Evolutionary conservation across 2,329 filamentous ascomycete species (phyloP), one percentile per base, ranked within the genome.

Genomic region (Fusarium vanettenii): DNA sequence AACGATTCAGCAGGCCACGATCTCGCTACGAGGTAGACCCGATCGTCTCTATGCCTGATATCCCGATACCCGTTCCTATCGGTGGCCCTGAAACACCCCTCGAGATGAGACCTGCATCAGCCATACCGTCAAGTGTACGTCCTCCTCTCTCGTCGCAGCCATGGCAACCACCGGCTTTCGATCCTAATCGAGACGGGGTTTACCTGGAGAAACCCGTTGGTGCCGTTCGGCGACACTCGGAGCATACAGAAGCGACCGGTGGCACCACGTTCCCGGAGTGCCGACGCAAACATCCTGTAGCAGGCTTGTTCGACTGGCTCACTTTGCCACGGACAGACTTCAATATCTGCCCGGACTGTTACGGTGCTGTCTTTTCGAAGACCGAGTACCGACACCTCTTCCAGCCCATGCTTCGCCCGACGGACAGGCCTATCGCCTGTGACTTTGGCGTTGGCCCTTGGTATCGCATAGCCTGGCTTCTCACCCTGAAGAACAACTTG

Each of bases 341-440:
- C 76, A 91, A 94, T 72, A 92, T 98, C 55, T 98, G 96, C 77
- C 94, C 94, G 0, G 90, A 89, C 14, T 98, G 96, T 83, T 95
- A 94, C 81, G 87, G 89, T 4, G 87, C 88, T 7, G 89, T 95
- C 10, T 95, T 96, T 75, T 88, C 87, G 16, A 86, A 89, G 27
- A 93, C 94, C 0, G 87, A 89, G 22, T 97, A 94, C 80, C 87
- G 90, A 3, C 86, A 89, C 18, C 86, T 91, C 37, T 95, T 98
- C 77, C 81, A 84, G 33, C 82, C 83, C 2, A 89, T 90, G 39
- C 87, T 90, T 33, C 89, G 91, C 18, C 86, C 90, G 6, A 85
- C 87, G 4, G 88, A 89, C 16, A 85, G 87, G 45, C 87, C 89
- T 55, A 87, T 94, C 9, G 86, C 89, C 55, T 98, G 96, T 83